phyloP scores from a whole-genome alignment of 2,329 filamentous ascomycete species.

The Ceratocystis papillata region DNA sequence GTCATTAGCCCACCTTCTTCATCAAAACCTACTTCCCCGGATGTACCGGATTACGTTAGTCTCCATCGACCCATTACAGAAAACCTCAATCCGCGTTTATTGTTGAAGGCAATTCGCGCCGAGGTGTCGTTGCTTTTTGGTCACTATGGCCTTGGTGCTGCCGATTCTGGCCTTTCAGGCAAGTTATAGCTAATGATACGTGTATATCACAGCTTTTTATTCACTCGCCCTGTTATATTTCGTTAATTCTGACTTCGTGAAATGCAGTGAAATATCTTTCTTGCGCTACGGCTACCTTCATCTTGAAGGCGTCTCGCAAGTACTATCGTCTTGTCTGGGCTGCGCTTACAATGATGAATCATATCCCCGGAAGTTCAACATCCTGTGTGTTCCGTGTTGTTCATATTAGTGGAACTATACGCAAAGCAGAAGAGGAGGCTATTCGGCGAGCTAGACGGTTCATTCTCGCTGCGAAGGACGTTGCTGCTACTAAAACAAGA shows the following conservation, averaged over 20 bases:
- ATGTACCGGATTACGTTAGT: slow-evolving; percentile 51
- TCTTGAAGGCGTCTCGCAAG: slow-evolving; percentile 69
- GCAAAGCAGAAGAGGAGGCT: slow-evolving; percentile 82
- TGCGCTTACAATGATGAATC: slow-evolving; percentile 68
- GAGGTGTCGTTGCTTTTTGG: slow-evolving; percentile 68
- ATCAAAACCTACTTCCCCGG: slow-evolving; percentile 33
- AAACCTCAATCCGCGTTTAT: slow-evolving; percentile 52
- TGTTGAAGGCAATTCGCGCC: slow-evolving; percentile 59
- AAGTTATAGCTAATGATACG: slow-evolving; percentile 22
- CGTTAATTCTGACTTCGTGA: slow-evolving; percentile 9
- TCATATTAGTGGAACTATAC: slow-evolving; percentile 83
- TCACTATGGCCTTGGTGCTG: slow-evolving; percentile 72
- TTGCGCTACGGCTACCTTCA: slow-evolving; percentile 84
- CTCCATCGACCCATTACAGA: slow-evolving; percentile 72
- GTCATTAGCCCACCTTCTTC: slow-evolving; percentile 64
- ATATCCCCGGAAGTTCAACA: slow-evolving; percentile 50
- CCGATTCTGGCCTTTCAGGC: slow-evolving; percentile 61
- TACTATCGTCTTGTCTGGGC: slow-evolving; percentile 87
- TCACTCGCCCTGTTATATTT: not conserved
- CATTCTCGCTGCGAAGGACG: slow-evolving; percentile 54
- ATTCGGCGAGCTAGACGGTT: slow-evolving; percentile 64
- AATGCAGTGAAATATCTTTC: slow-evolving; percentile 79
- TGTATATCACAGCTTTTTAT: too few relatives aligned
- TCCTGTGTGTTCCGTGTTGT: slow-evolving; percentile 75
- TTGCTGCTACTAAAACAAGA: slow-evolving; percentile 27